Base-by-base conservation (phyloP, 1,284 basidiomycete genomes). In the Irpex sp. region DNA sequence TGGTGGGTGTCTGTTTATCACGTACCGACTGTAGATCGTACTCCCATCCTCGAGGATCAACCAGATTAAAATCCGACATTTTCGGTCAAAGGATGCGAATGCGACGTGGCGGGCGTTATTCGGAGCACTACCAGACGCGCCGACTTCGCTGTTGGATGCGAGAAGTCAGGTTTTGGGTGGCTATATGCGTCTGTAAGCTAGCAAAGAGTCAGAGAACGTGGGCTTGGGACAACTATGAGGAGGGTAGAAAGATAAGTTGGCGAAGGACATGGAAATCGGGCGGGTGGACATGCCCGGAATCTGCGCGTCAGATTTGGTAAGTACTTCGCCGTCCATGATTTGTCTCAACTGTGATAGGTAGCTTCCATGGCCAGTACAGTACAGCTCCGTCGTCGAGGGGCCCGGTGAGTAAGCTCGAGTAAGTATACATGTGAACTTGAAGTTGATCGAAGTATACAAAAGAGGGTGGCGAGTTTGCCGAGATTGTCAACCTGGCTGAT, bases 21-120 rank as follows among this genome's bases (percentile, higher is more conserved):
- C 81, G 59, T 65, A 92, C 90, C 51, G 92, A 94, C 69, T 95
- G 93, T 11, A 95, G 81, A 74, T 94, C 93, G 69, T 88, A 90
- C 68, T 93, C 87, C 86, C 91, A 94, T 35, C 90, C 91, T 66
- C 81, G 80, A 5, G 91, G 89, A 68, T 93, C 89, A 26, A 93
- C 93, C 36, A 90, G 75, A 39, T 83, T 84, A 71, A 89, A 89
- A 71, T 89, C 85, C 47, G 85, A 76, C 88, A 88, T 89, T 55
- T 11, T 55, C 53, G 53, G 9, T 33, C n/a, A 6, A 55, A 33
- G 53, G 53, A 17, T 26, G 50, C 7, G 50, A 5, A 46, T 55
- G 36, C 51, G 19, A 55, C 54, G 60, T 58, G 56, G 35, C 56
- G 19, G 17, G 49, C 49, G 49, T 19, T 50, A 21, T 50, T 19